Base-by-base conservation (phyloP, 176 grass and related monocot genomes). In the Aegilops sharonensis region DNA sequence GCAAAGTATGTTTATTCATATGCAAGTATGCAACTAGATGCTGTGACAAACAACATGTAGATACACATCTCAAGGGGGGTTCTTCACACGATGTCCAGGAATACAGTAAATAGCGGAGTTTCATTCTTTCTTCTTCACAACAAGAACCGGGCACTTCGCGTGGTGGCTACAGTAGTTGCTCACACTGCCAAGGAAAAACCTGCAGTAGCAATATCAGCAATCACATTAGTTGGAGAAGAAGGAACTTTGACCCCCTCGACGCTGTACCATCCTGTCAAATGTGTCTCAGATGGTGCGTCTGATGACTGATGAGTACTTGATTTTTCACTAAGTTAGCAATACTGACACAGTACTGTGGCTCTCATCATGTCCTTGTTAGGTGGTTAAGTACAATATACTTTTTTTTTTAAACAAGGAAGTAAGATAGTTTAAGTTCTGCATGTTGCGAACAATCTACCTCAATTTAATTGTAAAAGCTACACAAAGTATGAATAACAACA, bases 131-230 rank as follows among this genome's bases (percentile, higher is more conserved):
- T 78, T 78, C 75, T 78, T 78, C 18, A 78, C 75, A 0, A 78
- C 75, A 78, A 78, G 75, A 78, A 78, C 75, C 0, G 50, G 75
- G 2, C 75, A 78, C 75, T 78, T 78, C 2, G 75, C 50, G 0
- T 78, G 18, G 50, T 78, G 75, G 50, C 30, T 78, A 37, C 75
- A 78, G 1, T 78, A 60, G 52, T 78, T 78, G 75, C 75, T 77
- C 74, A 77, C 74, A 34, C 74, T 77, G 1, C 74, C 74, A 2
- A 77, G 74, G 48, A 77, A 77, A 32, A 77, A 77, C 47, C 74
- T 77, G 74, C 17, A 77, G 47, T 57, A 1, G 34, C 2, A 56
- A 47, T 12, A 56, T 8, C 27, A 77, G 8, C 15, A 12, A 1
- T 7, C 8, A 0, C 8, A 12, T 77, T 4, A 77, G 74, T 3